phyloP scores from a whole-genome alignment of 495 filamentous ascomycete genomes.

The Elasticomyces elasticus region DNA sequence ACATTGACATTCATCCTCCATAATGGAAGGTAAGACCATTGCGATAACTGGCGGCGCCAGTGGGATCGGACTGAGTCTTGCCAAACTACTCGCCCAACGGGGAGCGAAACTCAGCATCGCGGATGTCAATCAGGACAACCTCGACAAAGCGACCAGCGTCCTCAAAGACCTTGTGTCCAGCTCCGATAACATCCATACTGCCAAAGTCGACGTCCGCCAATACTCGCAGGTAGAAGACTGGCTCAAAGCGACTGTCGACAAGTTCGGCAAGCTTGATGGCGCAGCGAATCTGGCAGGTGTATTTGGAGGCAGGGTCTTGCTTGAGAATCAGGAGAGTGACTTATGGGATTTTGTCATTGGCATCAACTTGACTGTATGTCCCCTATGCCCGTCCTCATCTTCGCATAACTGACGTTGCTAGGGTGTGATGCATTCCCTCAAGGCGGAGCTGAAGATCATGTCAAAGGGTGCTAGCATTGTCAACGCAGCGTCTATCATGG shows the following conservation, averaged over 20 bases:
- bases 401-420: neutral
- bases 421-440: slow-evolving; percentile 26
- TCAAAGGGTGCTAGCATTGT: slow-evolving; percentile 37
- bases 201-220: slow-evolving; percentile 28
- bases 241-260: slow-evolving; percentile 29
- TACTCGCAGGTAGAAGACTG: slow-evolving; percentile 33
- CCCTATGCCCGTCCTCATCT: neutral
- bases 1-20: neutral
- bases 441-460: slow-evolving; percentile 20
- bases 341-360: slow-evolving; percentile 27
- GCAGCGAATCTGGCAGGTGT: slow-evolving; percentile 36
- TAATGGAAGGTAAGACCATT: slow-evolving; percentile 12
- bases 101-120: slow-evolving; percentile 15
- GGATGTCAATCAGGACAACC: slow-evolving; percentile 13
- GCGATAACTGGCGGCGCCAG: slow-evolving; percentile 16
- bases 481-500: slow-evolving; percentile 48
- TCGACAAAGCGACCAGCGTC: slow-evolving; percentile 8
- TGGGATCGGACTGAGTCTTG: slow-evolving; percentile 17
- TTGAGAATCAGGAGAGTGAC: slow-evolving; percentile 31
- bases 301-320: slow-evolving; percentile 6
- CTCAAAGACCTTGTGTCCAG: neutral
- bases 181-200: neutral
- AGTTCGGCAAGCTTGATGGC: slow-evolving; percentile 29
- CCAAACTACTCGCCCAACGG: slow-evolving; percentile 14
- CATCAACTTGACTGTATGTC: slow-evolving; percentile 25